Evolutionary conservation across 108 stramenopile genomes (phyloP), one percentile per base, ranked within the genome.

Genomic region (Conticribra guillardii): DNA sequence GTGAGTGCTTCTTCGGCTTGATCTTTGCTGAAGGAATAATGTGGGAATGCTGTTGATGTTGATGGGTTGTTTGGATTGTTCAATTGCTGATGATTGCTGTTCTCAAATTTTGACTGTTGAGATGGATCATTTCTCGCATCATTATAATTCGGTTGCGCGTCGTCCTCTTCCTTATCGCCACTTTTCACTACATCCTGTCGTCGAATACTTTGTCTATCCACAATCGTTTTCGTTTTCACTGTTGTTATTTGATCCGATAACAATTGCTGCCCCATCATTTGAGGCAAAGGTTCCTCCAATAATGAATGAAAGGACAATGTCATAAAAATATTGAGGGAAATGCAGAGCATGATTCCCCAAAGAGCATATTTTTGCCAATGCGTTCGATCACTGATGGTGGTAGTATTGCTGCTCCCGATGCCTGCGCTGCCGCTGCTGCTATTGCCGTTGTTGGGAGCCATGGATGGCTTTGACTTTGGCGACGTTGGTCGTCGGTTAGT

Each of bases 1-100:
- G 33, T 14, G 22, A 78, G 67, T n/a, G 76, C 68, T 29, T 33
- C 17, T 34, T 78, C 76, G n/a, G 76, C 76, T 9, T 41, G 37
- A 8, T 51, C 5, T 30, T 54, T 63, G 48, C 56, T 45, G 58
- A 78, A 78, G 21, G 55, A 26, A 15, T 65, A 74, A 21, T 2
- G 61, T 1, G 0, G 31, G 56, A 26, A 22, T 69, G 16, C 3
- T 22, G 34, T 19, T 41, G 66, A 18, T 55, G 14, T 0, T 33
- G 22, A 17, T 23, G 3, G 55, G 15, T 17, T 16, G 44, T 45
- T 55, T 31, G 9, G 15, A 1, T 45, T 55, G 60, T 7, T 2
- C 4, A 60, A 7, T 11, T 9, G 37, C 37, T 11, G 8, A 9
- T 9, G 37, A 41, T 9, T 41, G 5, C 37, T 9, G 5, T 9